Base-by-base conservation (phyloP, 768 basidiomycete genomes). In the Auricularia cornea region DNA sequence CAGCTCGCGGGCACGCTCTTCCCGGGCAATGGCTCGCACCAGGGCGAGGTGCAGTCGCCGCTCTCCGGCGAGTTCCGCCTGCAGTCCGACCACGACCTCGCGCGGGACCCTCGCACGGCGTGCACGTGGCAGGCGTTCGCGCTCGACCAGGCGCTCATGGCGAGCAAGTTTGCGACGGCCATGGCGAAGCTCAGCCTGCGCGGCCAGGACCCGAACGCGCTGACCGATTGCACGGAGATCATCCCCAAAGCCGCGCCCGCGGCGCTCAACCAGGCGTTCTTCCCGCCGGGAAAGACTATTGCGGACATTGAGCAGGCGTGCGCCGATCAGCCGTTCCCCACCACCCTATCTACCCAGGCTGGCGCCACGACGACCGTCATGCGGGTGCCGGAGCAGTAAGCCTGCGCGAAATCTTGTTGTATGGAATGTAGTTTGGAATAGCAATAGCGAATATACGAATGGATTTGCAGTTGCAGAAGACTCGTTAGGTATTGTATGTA, bases 111-210 rank as follows among this genome's bases (percentile, higher is more conserved):
- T 3, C 71, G 78, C 51, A 83, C 81, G 26, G 75, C 79, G 16
- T 82, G 81, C 72, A 66, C 68, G 51, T 83, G 81, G 81, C 81
- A 82, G 69, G 72, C 73, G 2, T 74, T 78, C 64, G 77, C 44
- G 3, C 44, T 48, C 44, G 23, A 48, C 44, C 38, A 41, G 61
- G 18, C 40, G n/a, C 23, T 33, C 35, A 64, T 64, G 63, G 20
- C 32, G 3, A 14, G 23, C 28, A 32, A 29, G 18, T 64, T 64
- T 60, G 41, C 6, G 8, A 11, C 20, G 2, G 62, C 57, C 11
- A 59, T 63, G 56, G 56, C 16, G 28, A 63, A 59, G 44, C 29
- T 63, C 10, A 31, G n/a, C 18, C 29, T 59, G 3, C 20, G 57
- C n/a, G 56, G 62, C 26, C 31, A 59, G 26, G 57, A 63, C 57